phyloP scores from a whole-genome alignment of 2,329 filamentous ascomycete genomes.

The Calonectria fujianensis region DNA sequence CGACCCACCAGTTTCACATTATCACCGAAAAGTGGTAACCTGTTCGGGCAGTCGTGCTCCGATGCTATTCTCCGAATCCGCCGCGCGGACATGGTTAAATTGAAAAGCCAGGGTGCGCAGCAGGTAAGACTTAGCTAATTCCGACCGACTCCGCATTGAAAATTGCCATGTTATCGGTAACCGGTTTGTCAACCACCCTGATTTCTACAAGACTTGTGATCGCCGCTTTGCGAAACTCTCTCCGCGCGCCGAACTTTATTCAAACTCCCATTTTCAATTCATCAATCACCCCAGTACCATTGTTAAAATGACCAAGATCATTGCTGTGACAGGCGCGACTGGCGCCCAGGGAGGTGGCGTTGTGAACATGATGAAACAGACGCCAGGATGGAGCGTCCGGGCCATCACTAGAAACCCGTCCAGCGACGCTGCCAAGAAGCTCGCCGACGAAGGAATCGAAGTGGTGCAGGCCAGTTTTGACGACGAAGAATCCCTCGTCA shows the following conservation, averaged over 20 bases:
- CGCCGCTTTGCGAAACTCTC: not conserved
- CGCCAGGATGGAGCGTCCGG: constrained; percentile 31
- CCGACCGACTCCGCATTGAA: not conserved
- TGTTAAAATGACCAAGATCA: constrained; percentile 30
- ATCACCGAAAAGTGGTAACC: constrained; percentile 15
- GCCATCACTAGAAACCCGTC: constrained; percentile 28
- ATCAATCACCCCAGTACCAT: not conserved
- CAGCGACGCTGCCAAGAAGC: constrained; percentile 34
- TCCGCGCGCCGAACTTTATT: not conserved
- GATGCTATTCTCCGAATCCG: constrained; percentile 14
- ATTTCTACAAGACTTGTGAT: not conserved
- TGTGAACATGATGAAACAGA: constrained; percentile 31
- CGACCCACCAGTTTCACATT: constrained; percentile 1
- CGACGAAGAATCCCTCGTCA: constrained; percentile 28
- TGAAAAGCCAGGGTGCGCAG: not conserved
- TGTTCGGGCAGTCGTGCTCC: constrained; percentile 1
- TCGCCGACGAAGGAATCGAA: constrained; percentile 33
- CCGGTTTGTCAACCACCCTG: not conserved
- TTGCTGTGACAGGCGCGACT: constrained; percentile 29
- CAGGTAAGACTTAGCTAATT: constrained; percentile 3
- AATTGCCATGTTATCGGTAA: not conserved
- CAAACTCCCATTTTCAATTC: not conserved
- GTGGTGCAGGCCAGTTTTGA: constrained; percentile 36
- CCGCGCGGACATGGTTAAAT: not conserved
- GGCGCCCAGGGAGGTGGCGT: constrained; percentile 33